Evolutionary conservation across 225 moss, liverwort and hornwort genomes (phyloP), one percentile per base, ranked within the genome.

Genomic region (Polytrichum formosum): DNA sequence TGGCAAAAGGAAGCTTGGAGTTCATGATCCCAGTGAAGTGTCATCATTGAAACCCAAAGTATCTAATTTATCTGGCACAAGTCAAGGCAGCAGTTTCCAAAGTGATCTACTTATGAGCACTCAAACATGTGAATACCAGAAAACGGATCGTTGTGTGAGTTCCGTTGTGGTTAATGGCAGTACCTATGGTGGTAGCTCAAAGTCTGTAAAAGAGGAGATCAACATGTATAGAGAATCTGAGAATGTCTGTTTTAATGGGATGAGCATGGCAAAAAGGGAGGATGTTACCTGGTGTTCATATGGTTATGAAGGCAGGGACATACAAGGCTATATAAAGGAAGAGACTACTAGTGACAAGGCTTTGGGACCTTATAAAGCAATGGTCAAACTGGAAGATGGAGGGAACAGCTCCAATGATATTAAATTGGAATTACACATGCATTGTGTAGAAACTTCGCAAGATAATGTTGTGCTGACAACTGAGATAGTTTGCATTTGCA

Each of bases 401-500:
- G 67, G 35, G 61, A 61, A 31, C 74, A 65, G 28, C 55, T 61
- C 67, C 63, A 64, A 63, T 35, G 33, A 61, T 58, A 22, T 53
- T 16, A 46, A 13, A 19, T 53, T 25, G 54, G 79, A 18, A 72
- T 77, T 82, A 70, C 70, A 82, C 70, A 30, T 64, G 65, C 80
- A 80, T 65, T 17, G 33, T 46, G 62, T 63, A 56, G 71, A 79
- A 72, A 17, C 65, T 71, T 72, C 66, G 26, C 65, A 54, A 69
- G 58, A 53, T 7, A 76, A 76, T 61, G 54, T 55, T 77, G 63
- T 72, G 71, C 82, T 25, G 23, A 21, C 35, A 46, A 5, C 62
- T 67, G 76, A 81, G 74, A 76, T 74, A 58, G 54, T 77, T 9
- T 87, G 87, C 72, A 79, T 79, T 13, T 84, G 84, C 71, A 73